A percentile compares a stretch with the other conserved stretches of the same genome.
Evolutionary conservation across 306 rosid genomes (phyloP).

Genomic region (Cyclanthera cordifolia): DNA sequence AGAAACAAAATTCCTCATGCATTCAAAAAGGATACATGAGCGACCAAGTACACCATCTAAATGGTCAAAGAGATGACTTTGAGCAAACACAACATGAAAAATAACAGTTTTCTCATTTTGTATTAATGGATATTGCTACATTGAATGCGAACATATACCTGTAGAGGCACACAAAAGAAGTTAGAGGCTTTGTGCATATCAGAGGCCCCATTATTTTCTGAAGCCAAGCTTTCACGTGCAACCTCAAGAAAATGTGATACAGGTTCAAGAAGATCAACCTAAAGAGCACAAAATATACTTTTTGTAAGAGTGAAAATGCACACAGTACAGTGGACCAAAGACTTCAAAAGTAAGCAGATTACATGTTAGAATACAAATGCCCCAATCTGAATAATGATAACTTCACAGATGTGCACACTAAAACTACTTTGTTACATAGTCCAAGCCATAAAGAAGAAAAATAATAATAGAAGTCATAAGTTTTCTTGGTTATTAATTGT

Average conservation of each 20-base stretch:
- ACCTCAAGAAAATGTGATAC: conserved; percentile 81
- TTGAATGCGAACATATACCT: conserved; percentile 34
- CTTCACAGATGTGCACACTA: background rate
- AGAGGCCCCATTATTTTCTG: conserved; percentile 36
- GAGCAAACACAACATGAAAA: too few relatives aligned
- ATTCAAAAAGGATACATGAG: background rate
- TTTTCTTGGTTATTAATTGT: background rate
- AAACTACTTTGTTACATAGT: background rate
- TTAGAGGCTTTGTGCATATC: conserved; percentile 58
- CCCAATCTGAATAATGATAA: background rate
- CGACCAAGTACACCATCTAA: background rate
- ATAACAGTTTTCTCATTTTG: too few relatives aligned
- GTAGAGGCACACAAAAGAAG: conserved; percentile 78
- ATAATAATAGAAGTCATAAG: background rate
- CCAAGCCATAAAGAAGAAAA: background rate
- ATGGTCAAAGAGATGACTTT: too few relatives aligned
- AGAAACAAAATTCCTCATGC: background rate
- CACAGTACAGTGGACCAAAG: background rate
- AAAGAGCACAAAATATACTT: conserved; percentile 19
- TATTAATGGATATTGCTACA: background rate
- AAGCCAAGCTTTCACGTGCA: conserved; percentile 62
- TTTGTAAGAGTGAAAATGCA: conserved; percentile 9
- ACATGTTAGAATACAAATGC: background rate
- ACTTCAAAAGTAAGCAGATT: background rate
- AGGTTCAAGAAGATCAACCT: conserved; percentile 99